These are phyloP conservation scores for Coniochaeta pulveracea DNA, from an alignment of 2,329 filamentous ascomycete genomes.

Conservation along the genomic window DNA sequence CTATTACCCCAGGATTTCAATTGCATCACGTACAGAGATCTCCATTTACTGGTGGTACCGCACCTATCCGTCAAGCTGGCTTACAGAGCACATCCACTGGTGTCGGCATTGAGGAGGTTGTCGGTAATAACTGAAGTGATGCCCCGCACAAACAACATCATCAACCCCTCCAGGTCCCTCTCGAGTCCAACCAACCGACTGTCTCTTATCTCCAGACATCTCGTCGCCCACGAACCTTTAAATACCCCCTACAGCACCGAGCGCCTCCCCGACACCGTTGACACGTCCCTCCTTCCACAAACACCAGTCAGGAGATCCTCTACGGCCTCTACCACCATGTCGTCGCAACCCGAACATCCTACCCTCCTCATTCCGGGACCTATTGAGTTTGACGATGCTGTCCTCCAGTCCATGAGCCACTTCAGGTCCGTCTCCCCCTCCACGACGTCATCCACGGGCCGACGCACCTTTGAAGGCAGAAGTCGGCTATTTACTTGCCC, in stretches of 20 bases:
- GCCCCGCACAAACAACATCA: constrained; percentile 15
- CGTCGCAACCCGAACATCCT: constrained; percentile 48
- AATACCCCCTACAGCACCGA: constrained; percentile 20
- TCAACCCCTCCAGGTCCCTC: background rate
- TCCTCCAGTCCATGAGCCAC: constrained; percentile 89
- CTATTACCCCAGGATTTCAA: too few relatives aligned
- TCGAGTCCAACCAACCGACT: constrained; percentile 16
- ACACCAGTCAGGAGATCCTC: constrained; percentile 18
- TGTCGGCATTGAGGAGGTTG: constrained; percentile 11
- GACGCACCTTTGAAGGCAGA: too few relatives aligned
- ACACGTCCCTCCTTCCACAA: constrained; percentile 16
- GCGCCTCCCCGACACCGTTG: constrained; percentile 17
- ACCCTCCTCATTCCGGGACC: constrained; percentile 92
- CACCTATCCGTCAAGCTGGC: constrained; percentile 4
- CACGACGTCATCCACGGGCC: too few relatives aligned
- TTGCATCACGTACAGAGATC: too few relatives aligned
- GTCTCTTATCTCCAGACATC: constrained; percentile 24
- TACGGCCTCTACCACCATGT: constrained; percentile 37
- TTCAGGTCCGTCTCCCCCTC: constrained; percentile 51
- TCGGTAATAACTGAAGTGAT: constrained; percentile 11
- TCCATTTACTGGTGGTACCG: too few relatives aligned
- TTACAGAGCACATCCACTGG: constrained; percentile 4
- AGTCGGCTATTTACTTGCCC: too few relatives aligned
- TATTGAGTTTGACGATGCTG: constrained; percentile 97
- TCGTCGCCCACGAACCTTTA: constrained; percentile 18